Percentiles rank a stretch among this genome's conserved stretches.
These are phyloP conservation scores for Cyberlindnera nakhonratchasimensis DNA, from an alignment of 805 yeast species.

Conservation along the genomic window DNA sequence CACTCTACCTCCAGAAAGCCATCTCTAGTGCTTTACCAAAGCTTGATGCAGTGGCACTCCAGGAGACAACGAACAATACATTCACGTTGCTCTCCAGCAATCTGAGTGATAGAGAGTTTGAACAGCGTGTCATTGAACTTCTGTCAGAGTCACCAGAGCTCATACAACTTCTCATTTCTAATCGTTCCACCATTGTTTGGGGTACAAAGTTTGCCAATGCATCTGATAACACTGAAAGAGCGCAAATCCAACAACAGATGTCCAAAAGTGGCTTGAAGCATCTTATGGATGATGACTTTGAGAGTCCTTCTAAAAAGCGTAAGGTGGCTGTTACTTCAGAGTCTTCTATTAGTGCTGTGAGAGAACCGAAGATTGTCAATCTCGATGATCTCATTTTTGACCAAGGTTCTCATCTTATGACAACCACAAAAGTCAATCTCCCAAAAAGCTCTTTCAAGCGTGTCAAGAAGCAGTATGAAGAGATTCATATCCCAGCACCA, in stretches of 20 bases:
- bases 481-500: constrained; percentile 91
- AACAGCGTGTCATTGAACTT: constrained; percentile 48
- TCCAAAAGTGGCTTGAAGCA: constrained; percentile 36
- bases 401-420: constrained; percentile 67
- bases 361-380: constrained; percentile 56
- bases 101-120: constrained; percentile 42
- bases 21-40: constrained; percentile 34
- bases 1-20: constrained; percentile 53
- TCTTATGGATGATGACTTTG: constrained; percentile 33
- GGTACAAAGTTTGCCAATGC: constrained; percentile 45
- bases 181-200: constrained; percentile 52
- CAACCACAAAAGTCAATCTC: constrained; percentile 61
- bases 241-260: constrained; percentile 42
- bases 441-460: constrained; percentile 85
- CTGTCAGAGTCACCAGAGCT: constrained; percentile 52
- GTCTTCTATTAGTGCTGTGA: constrained; percentile 4
- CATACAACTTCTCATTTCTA: constrained; percentile 45
- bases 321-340: constrained; percentile 16
- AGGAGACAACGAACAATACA: constrained; percentile 39
- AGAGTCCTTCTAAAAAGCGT: constrained; percentile 27
- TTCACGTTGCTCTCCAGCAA: constrained; percentile 37
- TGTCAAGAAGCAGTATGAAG: constrained; percentile 73
- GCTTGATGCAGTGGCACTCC: constrained; percentile 39
- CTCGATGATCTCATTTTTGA: constrained; percentile 62
- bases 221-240: constrained; percentile 35